Conservation (phyloP, 768 basidiomycete species). For the Tylopilus sp. region DNA sequence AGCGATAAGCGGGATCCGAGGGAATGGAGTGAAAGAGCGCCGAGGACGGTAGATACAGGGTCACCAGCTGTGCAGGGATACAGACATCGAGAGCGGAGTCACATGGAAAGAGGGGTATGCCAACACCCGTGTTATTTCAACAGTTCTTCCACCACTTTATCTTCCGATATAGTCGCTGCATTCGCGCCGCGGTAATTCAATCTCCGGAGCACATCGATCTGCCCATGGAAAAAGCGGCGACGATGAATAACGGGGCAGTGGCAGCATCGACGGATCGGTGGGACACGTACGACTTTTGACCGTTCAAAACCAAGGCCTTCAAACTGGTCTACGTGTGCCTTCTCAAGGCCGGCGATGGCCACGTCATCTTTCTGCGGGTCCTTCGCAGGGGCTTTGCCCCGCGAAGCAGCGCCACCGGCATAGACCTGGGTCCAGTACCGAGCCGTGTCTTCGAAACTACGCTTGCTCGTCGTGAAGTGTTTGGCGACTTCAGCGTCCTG, state of each 20-base stretch:
- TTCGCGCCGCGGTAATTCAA: constrained; percentile 87
- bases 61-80: constrained; percentile 24
- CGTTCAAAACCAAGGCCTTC: constrained; percentile 79
- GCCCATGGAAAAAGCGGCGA: background rate
- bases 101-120: constrained; percentile 27
- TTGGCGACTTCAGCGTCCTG: constrained; percentile 99
- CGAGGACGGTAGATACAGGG: constrained; percentile 24
- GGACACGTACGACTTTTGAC: constrained; percentile 73
- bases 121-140: constrained; percentile 47
- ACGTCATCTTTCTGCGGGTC: constrained; percentile 43
- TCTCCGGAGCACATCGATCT: constrained; percentile 88
- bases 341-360: constrained; percentile 77
- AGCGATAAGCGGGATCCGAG: constrained; percentile 15
- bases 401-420: constrained; percentile 65
- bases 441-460: constrained; percentile 88
- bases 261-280: too few relatives aligned
- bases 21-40: constrained; percentile 13
- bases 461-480: constrained; percentile 87
- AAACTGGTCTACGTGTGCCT: constrained; percentile 81
- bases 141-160: constrained; percentile 82
- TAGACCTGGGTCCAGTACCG: constrained; percentile 93
- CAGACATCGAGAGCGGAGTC: constrained; percentile 20
- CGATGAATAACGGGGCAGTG: background rate
- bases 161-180: constrained; percentile 74
- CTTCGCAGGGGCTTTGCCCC: constrained; percentile 34